These are phyloP conservation scores for Agaricus bisporus DNA, from an alignment of 768 basidiomycete genomes.

Conservation along the genomic window DNA sequence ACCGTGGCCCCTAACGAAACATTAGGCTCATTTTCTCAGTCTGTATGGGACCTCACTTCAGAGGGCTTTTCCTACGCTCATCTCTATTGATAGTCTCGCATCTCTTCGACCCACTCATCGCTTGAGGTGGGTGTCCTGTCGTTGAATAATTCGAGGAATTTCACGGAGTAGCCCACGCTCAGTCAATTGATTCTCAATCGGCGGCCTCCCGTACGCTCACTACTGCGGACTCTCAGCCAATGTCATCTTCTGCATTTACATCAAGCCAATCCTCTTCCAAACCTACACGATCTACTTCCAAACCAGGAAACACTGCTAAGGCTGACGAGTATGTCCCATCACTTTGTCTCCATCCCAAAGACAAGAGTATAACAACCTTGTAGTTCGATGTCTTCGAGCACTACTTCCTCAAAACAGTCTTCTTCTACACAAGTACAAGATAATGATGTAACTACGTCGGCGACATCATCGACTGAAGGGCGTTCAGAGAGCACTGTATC, in stretches of 20 bases:
- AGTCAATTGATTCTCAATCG: conserved; percentile 8
- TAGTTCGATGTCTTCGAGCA: conserved; percentile 5
- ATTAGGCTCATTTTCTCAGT: background rate
- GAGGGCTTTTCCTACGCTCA: background rate
- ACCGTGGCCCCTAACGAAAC: background rate
- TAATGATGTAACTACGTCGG: background rate
- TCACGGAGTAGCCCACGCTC: background rate
- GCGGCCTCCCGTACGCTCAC: background rate
- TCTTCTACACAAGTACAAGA: background rate
- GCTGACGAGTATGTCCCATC: background rate
- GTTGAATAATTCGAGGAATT: background rate
- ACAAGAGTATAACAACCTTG: background rate
- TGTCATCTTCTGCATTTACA: conserved; percentile 6
- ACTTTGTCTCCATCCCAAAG: no score
- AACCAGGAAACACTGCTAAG: background rate
- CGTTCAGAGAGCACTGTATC: background rate
- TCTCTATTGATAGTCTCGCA: background rate
- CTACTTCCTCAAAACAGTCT: background rate
- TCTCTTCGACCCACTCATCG: background rate
- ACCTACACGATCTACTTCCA: background rate
- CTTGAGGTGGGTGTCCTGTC: background rate
- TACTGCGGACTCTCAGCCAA: background rate
- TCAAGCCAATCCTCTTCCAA: conserved; percentile 1
- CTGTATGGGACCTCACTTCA: background rate
- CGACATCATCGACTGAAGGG: background rate